These are phyloP conservation scores for Cyclotella cryptica DNA, from an alignment of 108 stramenopile genomes.

Conservation along the genomic window DNA sequence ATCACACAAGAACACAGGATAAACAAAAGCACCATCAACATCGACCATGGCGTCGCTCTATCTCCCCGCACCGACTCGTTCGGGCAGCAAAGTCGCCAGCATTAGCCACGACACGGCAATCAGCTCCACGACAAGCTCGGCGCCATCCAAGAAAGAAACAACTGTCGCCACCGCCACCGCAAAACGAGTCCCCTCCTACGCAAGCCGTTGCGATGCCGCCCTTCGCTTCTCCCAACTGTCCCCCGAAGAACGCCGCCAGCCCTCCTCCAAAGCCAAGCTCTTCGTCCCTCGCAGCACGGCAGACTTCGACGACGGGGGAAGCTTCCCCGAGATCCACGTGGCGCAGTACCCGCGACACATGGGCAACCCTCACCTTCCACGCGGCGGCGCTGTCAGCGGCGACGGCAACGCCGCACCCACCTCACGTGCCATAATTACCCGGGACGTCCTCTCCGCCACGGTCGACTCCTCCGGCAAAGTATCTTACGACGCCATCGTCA, in stretches of 20 bases:
- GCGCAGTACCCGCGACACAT: constrained; percentile 98
- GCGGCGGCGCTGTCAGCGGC: constrained; percentile 10
- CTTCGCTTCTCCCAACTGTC: constrained; percentile 63
- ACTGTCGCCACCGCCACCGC: constrained; percentile 7
- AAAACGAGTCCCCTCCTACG: constrained; percentile 71
- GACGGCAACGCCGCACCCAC: constrained; percentile 5
- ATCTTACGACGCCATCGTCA: constrained; percentile 96
- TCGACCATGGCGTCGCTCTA: constrained; percentile 60
- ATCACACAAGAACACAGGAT: too few relatives aligned
- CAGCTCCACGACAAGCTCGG: constrained; percentile 3
- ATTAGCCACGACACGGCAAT: constrained; percentile 10
- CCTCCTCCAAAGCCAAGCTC: constrained; percentile 52
- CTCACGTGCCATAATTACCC: constrained; percentile 82
- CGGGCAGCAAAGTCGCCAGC: constrained; percentile 38
- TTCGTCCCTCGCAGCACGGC: constrained; percentile 92
- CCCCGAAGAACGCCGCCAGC: constrained; percentile 66
- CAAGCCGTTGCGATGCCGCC: constrained; percentile 75
- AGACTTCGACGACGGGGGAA: constrained; percentile 98
- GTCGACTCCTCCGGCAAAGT: constrained; percentile 90
- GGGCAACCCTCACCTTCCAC: constrained; percentile 89
- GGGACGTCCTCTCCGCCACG: constrained; percentile 90
- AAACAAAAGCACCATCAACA: too few relatives aligned
- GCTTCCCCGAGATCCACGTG: constrained; percentile 98
- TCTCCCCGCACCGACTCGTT: constrained; percentile 60
- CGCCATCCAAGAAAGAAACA: background rate